phyloP scores from a whole-genome alignment of 2,329 filamentous ascomycete species.

The Aspergillus floridensis region DNA sequence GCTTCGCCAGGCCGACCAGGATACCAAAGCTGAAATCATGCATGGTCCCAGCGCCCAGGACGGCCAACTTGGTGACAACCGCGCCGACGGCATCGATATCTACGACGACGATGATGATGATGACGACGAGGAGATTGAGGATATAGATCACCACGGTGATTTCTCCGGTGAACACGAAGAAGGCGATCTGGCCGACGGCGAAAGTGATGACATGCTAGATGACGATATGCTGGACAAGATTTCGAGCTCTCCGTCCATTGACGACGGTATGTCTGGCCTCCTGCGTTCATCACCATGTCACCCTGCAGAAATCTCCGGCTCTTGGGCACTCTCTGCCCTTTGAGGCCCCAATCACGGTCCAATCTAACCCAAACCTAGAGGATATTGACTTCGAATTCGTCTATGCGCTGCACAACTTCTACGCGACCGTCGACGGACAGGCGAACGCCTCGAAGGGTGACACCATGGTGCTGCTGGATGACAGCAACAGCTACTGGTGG shows the following conservation, averaged over 20 bases:
- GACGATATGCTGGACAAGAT: conserved; percentile 98
- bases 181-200: conserved; percentile 60
- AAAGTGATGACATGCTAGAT: conserved; percentile 69
- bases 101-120: conserved; percentile 32
- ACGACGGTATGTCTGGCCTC: conserved; percentile 69
- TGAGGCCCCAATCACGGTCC: conserved; percentile 48
- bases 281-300: background rate
- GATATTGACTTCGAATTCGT: conserved; percentile 99
- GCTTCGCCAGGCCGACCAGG: conserved; percentile 74
- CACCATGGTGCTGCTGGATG: conserved; percentile 96
- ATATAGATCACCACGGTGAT: conserved; percentile 18
- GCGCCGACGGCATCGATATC: conserved; percentile 33
- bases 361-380: conserved; percentile 88
- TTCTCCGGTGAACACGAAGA: conserved; percentile 37
- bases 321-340: background rate
- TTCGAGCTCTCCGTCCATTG: conserved; percentile 96
- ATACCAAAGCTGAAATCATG: conserved; percentile 69
- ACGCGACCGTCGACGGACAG: conserved; percentile 95
- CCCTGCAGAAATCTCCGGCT: background rate
- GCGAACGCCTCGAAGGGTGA: conserved; percentile 98
- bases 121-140: conserved; percentile 20
- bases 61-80: conserved; percentile 45
- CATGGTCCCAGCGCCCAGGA: conserved; percentile 62
- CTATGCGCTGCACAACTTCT: conserved; percentile 95
- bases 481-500: conserved; percentile 99